These are phyloP conservation scores for Hygrophorus russula DNA, from an alignment of 768 basidiomycete species.

Conservation along the genomic window DNA sequence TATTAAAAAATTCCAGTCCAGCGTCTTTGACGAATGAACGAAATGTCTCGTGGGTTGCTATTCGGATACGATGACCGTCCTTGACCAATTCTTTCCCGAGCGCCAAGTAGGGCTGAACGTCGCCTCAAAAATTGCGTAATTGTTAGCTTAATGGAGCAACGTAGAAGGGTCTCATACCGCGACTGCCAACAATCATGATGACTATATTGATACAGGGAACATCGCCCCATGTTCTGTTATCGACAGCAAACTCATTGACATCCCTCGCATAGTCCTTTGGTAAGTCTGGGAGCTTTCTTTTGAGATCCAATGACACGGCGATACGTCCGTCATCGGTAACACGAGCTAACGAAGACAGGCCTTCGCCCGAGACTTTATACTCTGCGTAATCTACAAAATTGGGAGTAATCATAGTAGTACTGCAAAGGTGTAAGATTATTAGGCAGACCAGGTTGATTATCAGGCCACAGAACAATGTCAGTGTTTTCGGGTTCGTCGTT, in stretches of 20 bases:
- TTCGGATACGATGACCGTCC: slow-evolving; percentile 47
- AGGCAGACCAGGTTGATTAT: too few relatives aligned
- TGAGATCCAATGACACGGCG: slow-evolving; percentile 34
- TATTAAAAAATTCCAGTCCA: slow-evolving; percentile 47
- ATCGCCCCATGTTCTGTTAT: slow-evolving; percentile 22
- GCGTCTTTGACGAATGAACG: slow-evolving; percentile 37
- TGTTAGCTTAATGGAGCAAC: background rate
- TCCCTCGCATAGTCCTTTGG: slow-evolving; percentile 32
- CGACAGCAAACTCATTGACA: slow-evolving; percentile 40
- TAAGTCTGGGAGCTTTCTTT: slow-evolving; percentile 37
- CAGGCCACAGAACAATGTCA: too few relatives aligned
- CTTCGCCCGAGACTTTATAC: slow-evolving; percentile 28
- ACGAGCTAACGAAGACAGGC: slow-evolving; percentile 29
- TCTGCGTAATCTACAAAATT: slow-evolving; percentile 22
- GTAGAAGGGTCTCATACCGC: slow-evolving; percentile 27
- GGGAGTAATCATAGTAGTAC: background rate
- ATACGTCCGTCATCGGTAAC: slow-evolving; percentile 37
- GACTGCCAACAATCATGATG: slow-evolving; percentile 57
- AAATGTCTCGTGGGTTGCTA: slow-evolving; percentile 55
- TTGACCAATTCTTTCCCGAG: slow-evolving; percentile 35
- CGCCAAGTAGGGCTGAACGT: slow-evolving; percentile 58
- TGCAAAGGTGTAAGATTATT: too few relatives aligned
- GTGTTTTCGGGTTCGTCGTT: too few relatives aligned
- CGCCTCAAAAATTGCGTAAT: slow-evolving; percentile 24
- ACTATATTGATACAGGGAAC: slow-evolving; percentile 42